These are phyloP conservation scores for Cordyceps cateniannulata DNA, from an alignment of 2,329 filamentous ascomycete species.

Conservation along the genomic window DNA sequence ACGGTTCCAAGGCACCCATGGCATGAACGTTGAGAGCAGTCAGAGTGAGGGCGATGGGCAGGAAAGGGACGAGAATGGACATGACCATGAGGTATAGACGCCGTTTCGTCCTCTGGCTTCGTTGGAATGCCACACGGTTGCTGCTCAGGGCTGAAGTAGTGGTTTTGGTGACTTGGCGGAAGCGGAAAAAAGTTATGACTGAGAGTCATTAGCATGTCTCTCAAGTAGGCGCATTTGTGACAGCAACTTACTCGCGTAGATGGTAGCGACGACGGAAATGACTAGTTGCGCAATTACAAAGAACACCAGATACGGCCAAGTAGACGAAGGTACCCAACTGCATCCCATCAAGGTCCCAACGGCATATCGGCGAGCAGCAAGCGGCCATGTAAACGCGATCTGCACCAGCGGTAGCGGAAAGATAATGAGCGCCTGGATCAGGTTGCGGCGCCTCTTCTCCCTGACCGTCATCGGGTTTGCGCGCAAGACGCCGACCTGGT, in stretches of 20 bases:
- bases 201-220: not conserved
- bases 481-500: constrained; percentile 40
- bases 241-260: constrained; percentile 42
- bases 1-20: constrained; percentile 25
- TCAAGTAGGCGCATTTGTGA: not conserved
- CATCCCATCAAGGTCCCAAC: constrained; percentile 47
- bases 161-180: constrained; percentile 36
- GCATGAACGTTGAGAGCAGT: constrained; percentile 34
- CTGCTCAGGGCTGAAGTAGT: constrained; percentile 33
- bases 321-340: constrained; percentile 33
- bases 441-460: constrained; percentile 36
- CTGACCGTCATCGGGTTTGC: constrained; percentile 31
- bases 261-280: constrained; percentile 36
- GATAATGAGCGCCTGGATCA: constrained; percentile 47
- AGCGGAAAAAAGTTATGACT: constrained; percentile 44
- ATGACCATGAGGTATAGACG: constrained; percentile 51
- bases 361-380: constrained; percentile 41
- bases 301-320: constrained; percentile 44
- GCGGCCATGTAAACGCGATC: constrained; percentile 40
- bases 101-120: constrained; percentile 41
- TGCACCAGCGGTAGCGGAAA: constrained; percentile 47
- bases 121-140: constrained; percentile 33
- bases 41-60: constrained; percentile 40
- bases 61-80: constrained; percentile 44
- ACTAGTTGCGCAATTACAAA: constrained; percentile 40